Evolutionary conservation across 192 early-diverging fungal genomes (phyloP), one percentile per base, ranked within the genome.

Genomic region (Piromyces sp.): DNA sequence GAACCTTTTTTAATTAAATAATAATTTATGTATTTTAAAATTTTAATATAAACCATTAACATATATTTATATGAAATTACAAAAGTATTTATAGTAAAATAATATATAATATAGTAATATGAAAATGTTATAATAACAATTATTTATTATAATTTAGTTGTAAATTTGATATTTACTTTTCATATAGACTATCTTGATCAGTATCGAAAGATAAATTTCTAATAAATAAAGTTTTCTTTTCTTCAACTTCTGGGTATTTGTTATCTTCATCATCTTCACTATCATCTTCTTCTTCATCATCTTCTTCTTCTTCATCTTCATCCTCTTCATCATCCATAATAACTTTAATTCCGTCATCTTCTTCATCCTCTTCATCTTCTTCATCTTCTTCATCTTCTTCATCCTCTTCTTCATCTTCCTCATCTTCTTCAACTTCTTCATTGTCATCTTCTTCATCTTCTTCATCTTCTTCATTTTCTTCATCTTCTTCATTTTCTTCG

Each of bases 151-250:
- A n/a, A n/a, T n/a, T n/a, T n/a, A n/a, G n/a, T n/a, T n/a, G n/a
- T n/a, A n/a, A n/a, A n/a, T n/a, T n/a, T 33, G 9, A 33, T 33
- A 33, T 9, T 85, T 86, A 83, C 51, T 89, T 88, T 51, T 58
- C n/a, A 51, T 84, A 89, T 26, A 98, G 86, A 36, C 92, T 92
- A 79, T 94, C 92, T 84, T 97, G 92, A 19, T 92, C 93, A 5
- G 95, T 94, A 30, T 98, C 97, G 84, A 96, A 98, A 40, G 92
- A 90, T 84, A 98, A 84, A 86, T 98, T 98, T 78, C 96, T 91
- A 81, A 98, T 90, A 87, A 98, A 98, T 40, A 98, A 91, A 26
- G 96, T 98, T 40, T 92, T 93, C 30, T 92, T 89, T 58, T 89
- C 88, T n/a, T 88, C 85, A 38, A 30, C 29, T 26, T 31, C 30